Evolutionary conservation across 495 filamentous ascomycete genomes (phyloP).

Genomic region (Tuber magnatum): DNA sequence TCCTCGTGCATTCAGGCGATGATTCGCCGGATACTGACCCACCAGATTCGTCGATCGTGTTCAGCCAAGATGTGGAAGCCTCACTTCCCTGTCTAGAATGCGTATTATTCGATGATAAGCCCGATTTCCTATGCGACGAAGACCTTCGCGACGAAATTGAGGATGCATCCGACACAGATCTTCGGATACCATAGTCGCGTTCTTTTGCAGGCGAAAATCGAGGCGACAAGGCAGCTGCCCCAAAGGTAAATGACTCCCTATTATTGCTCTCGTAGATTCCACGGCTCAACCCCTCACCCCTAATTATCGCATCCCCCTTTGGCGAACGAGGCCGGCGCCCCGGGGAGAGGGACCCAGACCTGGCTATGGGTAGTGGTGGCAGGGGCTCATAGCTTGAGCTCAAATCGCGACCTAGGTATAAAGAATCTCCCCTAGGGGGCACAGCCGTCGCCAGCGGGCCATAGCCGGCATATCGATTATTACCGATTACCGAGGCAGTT

Average conservation of each 20-base stretch:
- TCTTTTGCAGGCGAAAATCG: slow-evolving; percentile 30
- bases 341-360: slow-evolving; percentile 30
- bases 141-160: slow-evolving; percentile 43
- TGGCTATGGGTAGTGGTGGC: slow-evolving; percentile 33
- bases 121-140: slow-evolving; percentile 29
- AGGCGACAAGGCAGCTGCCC: slow-evolving; percentile 36
- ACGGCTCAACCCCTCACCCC: slow-evolving; percentile 20
- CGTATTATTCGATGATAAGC: slow-evolving; percentile 36
- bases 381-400: slow-evolving; percentile 16
- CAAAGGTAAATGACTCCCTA: slow-evolving; percentile 40
- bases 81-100: slow-evolving; percentile 57
- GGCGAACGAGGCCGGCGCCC: slow-evolving; percentile 16
- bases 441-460: slow-evolving; percentile 32
- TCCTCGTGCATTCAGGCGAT: slow-evolving; percentile 35
- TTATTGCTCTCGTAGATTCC: slow-evolving; percentile 18
- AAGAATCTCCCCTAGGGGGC: slow-evolving; percentile 43
- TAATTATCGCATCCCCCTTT: slow-evolving; percentile 22
- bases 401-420: slow-evolving; percentile 31
- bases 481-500: slow-evolving; percentile 45
- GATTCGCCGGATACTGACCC: slow-evolving; percentile 50
- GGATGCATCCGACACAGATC: slow-evolving; percentile 43
- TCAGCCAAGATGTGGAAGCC: slow-evolving; percentile 85
- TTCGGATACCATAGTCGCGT: slow-evolving; percentile 38
- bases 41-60: slow-evolving; percentile 93
- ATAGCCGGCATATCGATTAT: slow-evolving; percentile 34